phyloP scores from a whole-genome alignment of 495 filamentous ascomycete species.

The Massariosphaeria phaeospora region DNA sequence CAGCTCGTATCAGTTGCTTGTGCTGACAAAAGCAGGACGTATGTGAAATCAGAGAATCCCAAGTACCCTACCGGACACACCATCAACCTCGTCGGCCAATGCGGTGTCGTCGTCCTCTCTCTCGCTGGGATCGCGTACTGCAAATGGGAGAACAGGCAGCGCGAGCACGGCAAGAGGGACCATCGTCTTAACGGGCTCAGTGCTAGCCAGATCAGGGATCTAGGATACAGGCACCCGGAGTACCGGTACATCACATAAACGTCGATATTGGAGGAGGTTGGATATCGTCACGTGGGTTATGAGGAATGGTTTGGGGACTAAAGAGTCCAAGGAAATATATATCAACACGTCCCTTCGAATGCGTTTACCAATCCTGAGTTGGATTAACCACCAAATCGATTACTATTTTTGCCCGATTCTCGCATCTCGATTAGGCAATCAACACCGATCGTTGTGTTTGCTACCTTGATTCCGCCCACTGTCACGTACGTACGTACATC shows the following conservation, averaged over 20 bases:
- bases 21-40: constrained; percentile 42
- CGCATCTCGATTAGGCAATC: background rate
- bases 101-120: constrained; percentile 42
- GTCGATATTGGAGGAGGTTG: background rate
- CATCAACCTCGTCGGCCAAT: constrained; percentile 54
- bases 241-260: constrained; percentile 48
- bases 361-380: background rate
- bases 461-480: too few relatives aligned
- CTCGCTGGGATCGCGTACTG: constrained; percentile 50
- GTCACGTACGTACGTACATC: too few relatives aligned
- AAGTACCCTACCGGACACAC: constrained; percentile 52
- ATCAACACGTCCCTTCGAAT: background rate
- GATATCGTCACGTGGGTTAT: background rate
- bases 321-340: background rate
- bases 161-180: constrained; percentile 50
- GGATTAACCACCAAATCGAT: background rate
- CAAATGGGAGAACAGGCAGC: constrained; percentile 49
- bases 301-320: background rate
- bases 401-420: background rate
- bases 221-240: constrained; percentile 52
- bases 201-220: constrained; percentile 43
- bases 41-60: constrained; percentile 47
- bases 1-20: background rate
- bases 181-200: constrained; percentile 49
- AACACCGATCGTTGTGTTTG: background rate